Evolutionary conservation across 2,329 filamentous ascomycete species (phyloP).

Genomic region (Arthrobotrys pseudoclavata): DNA sequence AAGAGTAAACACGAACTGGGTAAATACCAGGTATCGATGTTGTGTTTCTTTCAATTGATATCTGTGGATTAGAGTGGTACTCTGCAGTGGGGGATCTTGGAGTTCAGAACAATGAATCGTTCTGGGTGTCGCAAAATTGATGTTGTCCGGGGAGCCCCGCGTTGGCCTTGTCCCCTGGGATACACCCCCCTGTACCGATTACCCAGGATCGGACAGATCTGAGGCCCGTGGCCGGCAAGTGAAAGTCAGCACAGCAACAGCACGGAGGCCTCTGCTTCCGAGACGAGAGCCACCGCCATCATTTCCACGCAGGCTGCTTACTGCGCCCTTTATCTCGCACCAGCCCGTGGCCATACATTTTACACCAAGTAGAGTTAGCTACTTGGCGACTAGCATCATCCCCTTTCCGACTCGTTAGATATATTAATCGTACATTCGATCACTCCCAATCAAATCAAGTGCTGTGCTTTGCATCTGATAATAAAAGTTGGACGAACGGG

Average conservation of each 20-base stretch:
- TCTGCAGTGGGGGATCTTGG: background rate
- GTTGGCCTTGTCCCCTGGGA: background rate
- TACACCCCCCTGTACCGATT: background rate
- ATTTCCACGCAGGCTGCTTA: background rate
- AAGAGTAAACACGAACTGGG: background rate
- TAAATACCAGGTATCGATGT: too few relatives aligned
- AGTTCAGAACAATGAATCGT: background rate
- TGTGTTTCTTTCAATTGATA: background rate
- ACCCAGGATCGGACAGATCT: background rate
- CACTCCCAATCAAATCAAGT: too few relatives aligned
- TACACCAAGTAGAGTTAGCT: background rate
- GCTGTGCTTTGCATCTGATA: too few relatives aligned
- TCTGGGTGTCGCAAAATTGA: background rate
- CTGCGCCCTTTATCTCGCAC: too few relatives aligned
- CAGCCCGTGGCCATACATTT: too few relatives aligned
- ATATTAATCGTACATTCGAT: background rate
- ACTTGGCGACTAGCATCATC: background rate
- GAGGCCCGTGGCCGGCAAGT: conserved; percentile 21
- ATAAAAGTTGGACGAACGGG: background rate
- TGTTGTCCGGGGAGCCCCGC: conserved; percentile 7
- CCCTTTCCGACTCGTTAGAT: background rate
- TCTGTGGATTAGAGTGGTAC: too few relatives aligned
- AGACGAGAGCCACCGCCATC: background rate
- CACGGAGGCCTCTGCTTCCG: conserved; percentile 19
- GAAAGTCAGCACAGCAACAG: background rate